Evolutionary conservation across 345 rosid species (phyloP).

Genomic region (Euclidium syriacum): DNA sequence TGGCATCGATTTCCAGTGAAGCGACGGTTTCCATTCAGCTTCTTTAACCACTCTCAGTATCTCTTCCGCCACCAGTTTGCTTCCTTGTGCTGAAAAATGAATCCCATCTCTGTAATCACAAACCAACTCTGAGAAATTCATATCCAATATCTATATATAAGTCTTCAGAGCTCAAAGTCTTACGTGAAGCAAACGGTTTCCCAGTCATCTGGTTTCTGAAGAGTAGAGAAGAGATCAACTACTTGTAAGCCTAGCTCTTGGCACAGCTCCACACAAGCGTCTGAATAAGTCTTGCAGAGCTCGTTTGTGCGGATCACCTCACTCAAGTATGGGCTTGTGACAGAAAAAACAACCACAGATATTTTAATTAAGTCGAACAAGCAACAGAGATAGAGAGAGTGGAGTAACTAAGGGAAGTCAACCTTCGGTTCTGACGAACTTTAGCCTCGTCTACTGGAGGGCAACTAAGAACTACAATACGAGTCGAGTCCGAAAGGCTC

Average conservation of each 20-base stretch:
- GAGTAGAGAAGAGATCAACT: slow-evolving; percentile 67
- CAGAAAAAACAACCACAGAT: not conserved
- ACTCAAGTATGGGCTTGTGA: slow-evolving; percentile 56
- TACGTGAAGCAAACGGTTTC: slow-evolving; percentile 74
- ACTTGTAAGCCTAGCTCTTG: slow-evolving; percentile 61
- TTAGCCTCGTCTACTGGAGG: slow-evolving; percentile 90
- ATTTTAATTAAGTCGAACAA: not conserved
- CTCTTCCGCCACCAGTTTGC: slow-evolving; percentile 80
- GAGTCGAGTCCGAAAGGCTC: slow-evolving; percentile 70
- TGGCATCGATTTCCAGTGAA: slow-evolving; percentile 89
- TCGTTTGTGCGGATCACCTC: slow-evolving; percentile 84
- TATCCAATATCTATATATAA: not conserved
- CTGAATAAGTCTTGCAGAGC: slow-evolving; percentile 69
- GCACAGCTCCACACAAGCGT: slow-evolving; percentile 77
- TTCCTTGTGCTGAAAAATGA: slow-evolving; percentile 85
- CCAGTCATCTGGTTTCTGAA: slow-evolving; percentile 66
- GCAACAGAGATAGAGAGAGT: not conserved
- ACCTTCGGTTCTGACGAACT: slow-evolving; percentile 63
- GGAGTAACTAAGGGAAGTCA: slow-evolving; percentile 4
- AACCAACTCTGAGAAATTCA: not conserved
- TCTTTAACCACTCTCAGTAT: slow-evolving; percentile 68
- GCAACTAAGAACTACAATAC: slow-evolving; percentile 62
- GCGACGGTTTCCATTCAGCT: slow-evolving; percentile 85
- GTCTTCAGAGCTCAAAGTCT: slow-evolving; percentile 22
- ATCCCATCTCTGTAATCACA: slow-evolving; percentile 68